These are phyloP conservation scores for Phanerodontia chrysosporium DNA, from an alignment of 768 basidiomycete species.

Conservation along the genomic window DNA sequence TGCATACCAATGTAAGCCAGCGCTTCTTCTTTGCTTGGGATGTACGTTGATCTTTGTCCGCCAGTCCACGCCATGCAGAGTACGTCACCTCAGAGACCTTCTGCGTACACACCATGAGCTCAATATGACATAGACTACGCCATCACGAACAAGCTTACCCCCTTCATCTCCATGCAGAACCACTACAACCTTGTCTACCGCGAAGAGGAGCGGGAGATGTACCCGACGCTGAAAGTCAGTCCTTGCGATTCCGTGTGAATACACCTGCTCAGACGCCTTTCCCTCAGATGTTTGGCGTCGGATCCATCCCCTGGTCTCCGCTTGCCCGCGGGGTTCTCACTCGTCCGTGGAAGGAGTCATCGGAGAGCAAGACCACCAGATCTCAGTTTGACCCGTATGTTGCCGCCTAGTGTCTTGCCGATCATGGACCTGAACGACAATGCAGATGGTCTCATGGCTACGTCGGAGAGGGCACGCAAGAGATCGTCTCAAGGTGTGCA, in stretches of 20 bases:
- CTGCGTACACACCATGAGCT: too few relatives aligned
- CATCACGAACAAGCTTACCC: constrained; percentile 27
- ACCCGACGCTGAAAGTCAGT: constrained; percentile 29
- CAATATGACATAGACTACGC: constrained; percentile 5
- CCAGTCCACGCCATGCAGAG: constrained; percentile 32
- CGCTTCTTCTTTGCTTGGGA: background rate
- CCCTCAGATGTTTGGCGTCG: constrained; percentile 18
- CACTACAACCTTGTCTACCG: constrained; percentile 39
- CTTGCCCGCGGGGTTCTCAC: constrained; percentile 24
- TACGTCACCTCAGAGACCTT: constrained; percentile 8
- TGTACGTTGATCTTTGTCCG: background rate
- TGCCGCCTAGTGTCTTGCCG: background rate
- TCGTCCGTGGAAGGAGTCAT: background rate
- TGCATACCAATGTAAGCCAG: constrained; percentile 29
- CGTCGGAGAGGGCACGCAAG: constrained; percentile 5
- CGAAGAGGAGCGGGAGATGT: constrained; percentile 42
- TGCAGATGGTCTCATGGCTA: constrained; percentile 1
- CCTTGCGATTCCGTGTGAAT: background rate
- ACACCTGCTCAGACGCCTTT: background rate
- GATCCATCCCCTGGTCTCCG: constrained; percentile 31
- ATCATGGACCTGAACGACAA: too few relatives aligned
- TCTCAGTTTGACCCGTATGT: constrained; percentile 2
- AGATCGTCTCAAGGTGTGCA: background rate
- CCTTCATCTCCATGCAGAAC: constrained; percentile 47
- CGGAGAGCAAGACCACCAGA: background rate